Evolutionary conservation across 129 eudicot species (phyloP).

Genomic region (Pittosporum tobira): DNA sequence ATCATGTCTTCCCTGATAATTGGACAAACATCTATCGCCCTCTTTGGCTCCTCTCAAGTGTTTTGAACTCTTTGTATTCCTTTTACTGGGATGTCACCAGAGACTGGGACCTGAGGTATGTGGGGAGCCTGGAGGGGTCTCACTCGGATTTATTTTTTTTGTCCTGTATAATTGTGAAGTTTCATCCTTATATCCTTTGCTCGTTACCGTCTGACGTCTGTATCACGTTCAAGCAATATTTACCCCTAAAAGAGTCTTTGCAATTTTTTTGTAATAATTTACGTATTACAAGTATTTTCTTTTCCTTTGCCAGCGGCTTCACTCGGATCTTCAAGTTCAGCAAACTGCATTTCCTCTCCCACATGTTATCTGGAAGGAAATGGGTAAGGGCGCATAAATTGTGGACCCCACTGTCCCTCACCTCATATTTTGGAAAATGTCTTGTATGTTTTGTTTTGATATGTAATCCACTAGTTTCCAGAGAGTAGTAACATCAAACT

Average conservation of each 20-base stretch:
- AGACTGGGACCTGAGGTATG: constrained; percentile 98
- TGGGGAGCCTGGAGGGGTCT: too few species aligned
- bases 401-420: not conserved
- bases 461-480: not conserved
- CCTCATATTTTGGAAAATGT: not conserved
- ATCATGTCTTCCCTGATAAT: constrained; percentile 72
- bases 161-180: not conserved
- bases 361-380: constrained; percentile 61
- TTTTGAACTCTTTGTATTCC: constrained; percentile 76
- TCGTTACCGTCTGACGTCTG: not conserved
- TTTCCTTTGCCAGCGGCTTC: constrained; percentile 53
- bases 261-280: not conserved
- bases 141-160: too few species aligned
- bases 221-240: not conserved
- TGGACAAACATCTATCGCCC: constrained; percentile 81
- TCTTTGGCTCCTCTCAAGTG: constrained; percentile 76
- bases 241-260: not conserved
- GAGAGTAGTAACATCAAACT: not conserved
- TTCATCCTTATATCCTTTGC: not conserved
- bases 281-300: not conserved
- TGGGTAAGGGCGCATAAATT: constrained; percentile 51
- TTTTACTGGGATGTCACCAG: constrained; percentile 95
- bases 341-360: constrained; percentile 53
- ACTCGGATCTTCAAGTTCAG: constrained; percentile 96
- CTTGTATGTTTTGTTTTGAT: not conserved